Percentiles rank a stretch among this genome's conserved stretches.
Evolutionary conservation across 352 stramenopile species (phyloP).

Genomic region (Phytophthora pini): DNA sequence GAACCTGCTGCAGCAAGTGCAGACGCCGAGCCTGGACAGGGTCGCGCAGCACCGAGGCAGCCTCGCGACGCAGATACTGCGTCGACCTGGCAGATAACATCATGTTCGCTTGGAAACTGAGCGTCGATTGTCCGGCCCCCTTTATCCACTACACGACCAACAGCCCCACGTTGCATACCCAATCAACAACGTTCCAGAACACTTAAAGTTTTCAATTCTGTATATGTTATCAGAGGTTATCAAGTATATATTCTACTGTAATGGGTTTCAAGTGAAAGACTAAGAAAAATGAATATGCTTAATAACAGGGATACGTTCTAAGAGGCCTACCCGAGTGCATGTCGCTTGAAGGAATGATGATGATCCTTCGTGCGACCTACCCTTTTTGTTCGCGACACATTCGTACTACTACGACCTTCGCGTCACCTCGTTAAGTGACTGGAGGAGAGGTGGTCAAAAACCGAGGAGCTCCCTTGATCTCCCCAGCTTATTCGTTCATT

Average conservation of each 20-base stretch:
- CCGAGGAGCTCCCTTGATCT: not conserved
- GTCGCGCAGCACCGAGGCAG: slow-evolving; percentile 57
- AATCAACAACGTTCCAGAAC: slow-evolving; percentile 25
- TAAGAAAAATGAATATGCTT: not conserved
- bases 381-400: slow-evolving; percentile 5
- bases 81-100: slow-evolving; percentile 59
- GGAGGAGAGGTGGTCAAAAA: slow-evolving; percentile 26
- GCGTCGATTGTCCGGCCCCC: slow-evolving; percentile 6
- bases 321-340: not conserved
- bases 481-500: slow-evolving; percentile 80
- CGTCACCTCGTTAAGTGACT: slow-evolving; percentile 43
- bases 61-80: slow-evolving; percentile 70
- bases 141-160: slow-evolving; percentile 28
- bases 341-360: slow-evolving; percentile 14
- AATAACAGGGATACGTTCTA: not conserved
- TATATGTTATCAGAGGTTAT: no score
- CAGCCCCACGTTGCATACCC: slow-evolving; percentile 26
- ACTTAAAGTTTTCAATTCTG: not conserved
- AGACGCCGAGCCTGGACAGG: slow-evolving; percentile 62
- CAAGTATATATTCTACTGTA: no score
- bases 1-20: slow-evolving; percentile 79
- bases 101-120: slow-evolving; percentile 22
- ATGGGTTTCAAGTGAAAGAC: no score
- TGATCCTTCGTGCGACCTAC: slow-evolving; percentile 9
- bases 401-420: slow-evolving; percentile 38